Evolutionary conservation across 2,329 filamentous ascomycete species (phyloP).

Genomic region (Pseudogymnoascus sp.): DNA sequence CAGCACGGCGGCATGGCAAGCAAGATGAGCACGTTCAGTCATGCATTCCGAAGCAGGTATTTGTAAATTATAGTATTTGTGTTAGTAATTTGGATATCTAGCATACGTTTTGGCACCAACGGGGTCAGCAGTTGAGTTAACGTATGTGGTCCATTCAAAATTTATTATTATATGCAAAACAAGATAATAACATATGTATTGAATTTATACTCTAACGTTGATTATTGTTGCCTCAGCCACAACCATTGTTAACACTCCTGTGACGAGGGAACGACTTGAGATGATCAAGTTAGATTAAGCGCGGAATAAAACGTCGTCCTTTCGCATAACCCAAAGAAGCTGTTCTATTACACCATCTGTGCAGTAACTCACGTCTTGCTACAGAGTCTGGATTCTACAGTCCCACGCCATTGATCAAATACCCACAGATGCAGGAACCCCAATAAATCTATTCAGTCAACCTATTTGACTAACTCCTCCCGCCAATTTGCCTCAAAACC

Average conservation of each 20-base stretch:
- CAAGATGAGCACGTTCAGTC: conserved; percentile 61
- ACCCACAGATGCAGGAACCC: not conserved
- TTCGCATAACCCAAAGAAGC: not conserved
- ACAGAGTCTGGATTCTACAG: not conserved
- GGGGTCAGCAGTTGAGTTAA: not conserved
- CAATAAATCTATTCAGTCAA: not conserved
- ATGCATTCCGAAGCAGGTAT: conserved; percentile 57
- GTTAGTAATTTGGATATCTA: not conserved
- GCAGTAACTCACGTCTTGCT: not conserved
- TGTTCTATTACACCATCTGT: not conserved
- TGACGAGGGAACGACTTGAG: not conserved
- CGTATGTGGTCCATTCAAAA: not conserved
- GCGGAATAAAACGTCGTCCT: not conserved
- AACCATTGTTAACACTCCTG: not conserved
- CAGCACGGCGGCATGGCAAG: conserved; percentile 51
- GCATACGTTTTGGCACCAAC: not conserved
- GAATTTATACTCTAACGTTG: not conserved
- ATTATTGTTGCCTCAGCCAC: not conserved
- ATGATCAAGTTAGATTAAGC: not conserved
- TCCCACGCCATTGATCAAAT: not conserved
- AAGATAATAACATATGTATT: not conserved
- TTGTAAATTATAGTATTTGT: conserved; percentile 17
- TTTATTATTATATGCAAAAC: not conserved
- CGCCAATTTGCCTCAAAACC: not conserved
- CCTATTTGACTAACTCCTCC: not conserved